These are phyloP conservation scores for Setomelanomma holmii DNA, from an alignment of 2,329 filamentous ascomycete species.

Conservation along the genomic window DNA sequence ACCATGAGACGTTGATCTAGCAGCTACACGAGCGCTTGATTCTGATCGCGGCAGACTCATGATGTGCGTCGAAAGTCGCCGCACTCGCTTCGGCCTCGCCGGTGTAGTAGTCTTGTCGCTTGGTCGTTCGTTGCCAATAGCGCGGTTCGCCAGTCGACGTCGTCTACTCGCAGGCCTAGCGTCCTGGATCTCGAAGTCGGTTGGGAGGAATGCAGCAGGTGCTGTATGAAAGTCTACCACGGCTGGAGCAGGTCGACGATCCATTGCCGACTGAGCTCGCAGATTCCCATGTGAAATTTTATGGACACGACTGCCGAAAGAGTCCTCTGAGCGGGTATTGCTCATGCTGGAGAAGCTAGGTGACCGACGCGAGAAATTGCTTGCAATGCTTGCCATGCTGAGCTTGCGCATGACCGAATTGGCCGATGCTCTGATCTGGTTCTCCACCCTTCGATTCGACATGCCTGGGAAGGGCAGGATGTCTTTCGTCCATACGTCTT, in stretches of 20 bases:
- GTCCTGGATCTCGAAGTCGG: conserved; percentile 55
- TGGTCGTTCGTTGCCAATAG: conserved; percentile 26
- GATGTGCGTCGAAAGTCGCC: conserved; percentile 41
- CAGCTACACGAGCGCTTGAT: conserved; percentile 20
- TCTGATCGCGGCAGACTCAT: conserved; percentile 40
- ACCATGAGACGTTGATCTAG: conserved; percentile 24
- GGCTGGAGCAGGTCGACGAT: conserved; percentile 37
- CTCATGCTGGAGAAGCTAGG: conserved; percentile 60
- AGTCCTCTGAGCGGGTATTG: conserved; percentile 46
- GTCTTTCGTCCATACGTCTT: conserved; percentile 85
- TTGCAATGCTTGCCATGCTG: conserved; percentile 80
- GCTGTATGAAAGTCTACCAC: conserved; percentile 57
- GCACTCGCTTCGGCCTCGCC: conserved; percentile 33
- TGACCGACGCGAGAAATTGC: conserved; percentile 76
- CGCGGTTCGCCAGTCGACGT: conserved; percentile 36
- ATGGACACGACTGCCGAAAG: conserved; percentile 34
- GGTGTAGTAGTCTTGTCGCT: conserved; percentile 29
- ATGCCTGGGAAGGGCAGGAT: conserved; percentile 84
- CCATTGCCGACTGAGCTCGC: conserved; percentile 29
- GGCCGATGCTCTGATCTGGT: conserved; percentile 77
- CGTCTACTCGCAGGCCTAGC: conserved; percentile 31
- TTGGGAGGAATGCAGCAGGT: conserved; percentile 56
- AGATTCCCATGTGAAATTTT: conserved; percentile 36
- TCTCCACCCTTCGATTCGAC: conserved; percentile 70
- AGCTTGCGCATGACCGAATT: conserved; percentile 88